Evolutionary conservation across 106 monocot genomes (phyloP).

Genomic region (Dioscorea dumetorum): DNA sequence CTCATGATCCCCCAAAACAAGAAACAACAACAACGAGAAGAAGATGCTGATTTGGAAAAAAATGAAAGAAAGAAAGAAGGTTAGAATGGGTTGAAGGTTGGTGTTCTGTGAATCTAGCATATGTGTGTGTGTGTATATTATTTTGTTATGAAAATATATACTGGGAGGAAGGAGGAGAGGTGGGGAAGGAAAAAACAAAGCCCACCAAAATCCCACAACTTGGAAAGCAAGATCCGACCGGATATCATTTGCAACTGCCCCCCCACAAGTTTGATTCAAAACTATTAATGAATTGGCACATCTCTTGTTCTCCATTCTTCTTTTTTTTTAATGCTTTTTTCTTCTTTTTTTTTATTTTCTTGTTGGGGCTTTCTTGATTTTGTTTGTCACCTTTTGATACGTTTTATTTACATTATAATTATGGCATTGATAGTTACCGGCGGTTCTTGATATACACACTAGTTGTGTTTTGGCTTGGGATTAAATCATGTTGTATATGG

Average conservation of each 20-base stretch:
- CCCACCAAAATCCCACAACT: slow-evolving; percentile 10
- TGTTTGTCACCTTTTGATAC: not conserved
- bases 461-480: no score
- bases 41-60: not conserved
- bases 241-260: not conserved
- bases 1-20: slow-evolving; percentile 15
- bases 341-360: not conserved
- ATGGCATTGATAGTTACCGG: no score
- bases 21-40: not conserved
- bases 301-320: no score
- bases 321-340: not conserved
- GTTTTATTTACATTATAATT: no score
- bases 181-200: not conserved
- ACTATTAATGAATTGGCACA: not conserved
- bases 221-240: slow-evolving; percentile 18
- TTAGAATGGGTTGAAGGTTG: not conserved
- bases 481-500: no score
- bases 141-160: slow-evolving; percentile 2
- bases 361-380: not conserved
- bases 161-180: not conserved
- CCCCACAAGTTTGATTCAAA: slow-evolving; percentile 1
- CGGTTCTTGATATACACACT: no score
- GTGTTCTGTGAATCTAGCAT: not conserved
- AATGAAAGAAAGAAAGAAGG: not conserved
- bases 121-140: not conserved